Evolutionary conservation across 768 basidiomycete genomes (phyloP).

Genomic region (Cyathus striatus): DNA sequence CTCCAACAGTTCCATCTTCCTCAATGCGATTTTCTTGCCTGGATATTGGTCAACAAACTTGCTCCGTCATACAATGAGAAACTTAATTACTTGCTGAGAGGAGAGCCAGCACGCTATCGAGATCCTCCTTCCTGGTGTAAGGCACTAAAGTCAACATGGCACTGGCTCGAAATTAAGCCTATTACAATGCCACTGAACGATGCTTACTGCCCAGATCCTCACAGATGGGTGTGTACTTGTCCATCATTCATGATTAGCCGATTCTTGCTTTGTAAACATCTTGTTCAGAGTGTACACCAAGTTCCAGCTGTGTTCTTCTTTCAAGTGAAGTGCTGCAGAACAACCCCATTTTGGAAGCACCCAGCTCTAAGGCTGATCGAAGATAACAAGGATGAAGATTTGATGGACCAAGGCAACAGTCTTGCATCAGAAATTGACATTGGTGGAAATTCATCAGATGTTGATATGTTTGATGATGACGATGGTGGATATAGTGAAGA

Average conservation of each 20-base stretch:
- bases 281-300: conserved; percentile 9
- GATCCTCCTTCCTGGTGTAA: conserved; percentile 12
- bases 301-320: conserved; percentile 13
- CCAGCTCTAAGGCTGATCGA: conserved; percentile 5
- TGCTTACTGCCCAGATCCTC: conserved; percentile 9
- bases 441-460: background rate
- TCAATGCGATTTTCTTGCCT: conserved; percentile 23
- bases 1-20: conserved; percentile 26
- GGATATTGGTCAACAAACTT: conserved; percentile 24
- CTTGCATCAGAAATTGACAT: too few species aligned
- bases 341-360: conserved; percentile 12
- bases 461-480: background rate
- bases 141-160: conserved; percentile 11
- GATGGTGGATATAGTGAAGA: background rate
- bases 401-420: too few species aligned
- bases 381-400: background rate
- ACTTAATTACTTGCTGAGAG: conserved; percentile 10
- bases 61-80: conserved; percentile 20
- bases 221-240: conserved; percentile 11
- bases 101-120: conserved; percentile 16
- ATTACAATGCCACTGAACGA: conserved; percentile 13
- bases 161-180: conserved; percentile 7
- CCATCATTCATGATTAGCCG: conserved; percentile 7
- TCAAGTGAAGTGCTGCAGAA: conserved; percentile 6
- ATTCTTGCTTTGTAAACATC: conserved; percentile 13